Percentiles rank a stretch among this genome's conserved stretches.
Conservation (phyloP, 768 basidiomycete genomes). For the Suillus lakei region DNA sequence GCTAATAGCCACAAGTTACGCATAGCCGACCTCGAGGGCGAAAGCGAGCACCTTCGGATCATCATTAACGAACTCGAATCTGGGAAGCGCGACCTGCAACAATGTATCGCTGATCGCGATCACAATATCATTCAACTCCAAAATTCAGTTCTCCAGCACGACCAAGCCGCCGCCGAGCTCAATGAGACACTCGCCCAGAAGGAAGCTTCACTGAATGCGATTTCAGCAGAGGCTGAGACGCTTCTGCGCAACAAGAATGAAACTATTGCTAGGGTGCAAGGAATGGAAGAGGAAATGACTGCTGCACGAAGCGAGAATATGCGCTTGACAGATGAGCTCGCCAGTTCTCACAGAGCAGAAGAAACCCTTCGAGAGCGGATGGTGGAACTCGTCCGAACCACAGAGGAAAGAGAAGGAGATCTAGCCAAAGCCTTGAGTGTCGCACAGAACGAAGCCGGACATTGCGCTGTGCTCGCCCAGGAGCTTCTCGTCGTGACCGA, state of each 20-base stretch:
- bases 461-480: not conserved
- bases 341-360: slow-evolving; percentile 17
- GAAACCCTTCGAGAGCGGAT: slow-evolving; percentile 13
- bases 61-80: slow-evolving; percentile 5
- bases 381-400: slow-evolving; percentile 12
- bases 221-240: slow-evolving; percentile 28
- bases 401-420: slow-evolving; percentile 15
- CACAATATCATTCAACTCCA: not conserved
- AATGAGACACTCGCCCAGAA: slow-evolving; percentile 20
- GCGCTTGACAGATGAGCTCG: slow-evolving; percentile 14
- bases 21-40: slow-evolving; percentile 7
- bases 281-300: not conserved
- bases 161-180: not conserved
- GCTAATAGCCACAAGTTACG: slow-evolving; percentile 4
- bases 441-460: not conserved
- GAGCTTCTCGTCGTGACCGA: not conserved
- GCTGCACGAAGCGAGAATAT: not conserved
- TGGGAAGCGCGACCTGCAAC: not conserved
- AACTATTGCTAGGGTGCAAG: not conserved
- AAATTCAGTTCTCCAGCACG: not conserved
- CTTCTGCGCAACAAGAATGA: slow-evolving; percentile 25
- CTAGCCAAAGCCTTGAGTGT: not conserved
- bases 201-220: slow-evolving; percentile 27
- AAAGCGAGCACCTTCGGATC: slow-evolving; percentile 14
- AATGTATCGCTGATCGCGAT: not conserved